Evolutionary conservation across 1,284 basidiomycete species (phyloP).

Genomic region (Neotropicomus parvogracilis): DNA sequence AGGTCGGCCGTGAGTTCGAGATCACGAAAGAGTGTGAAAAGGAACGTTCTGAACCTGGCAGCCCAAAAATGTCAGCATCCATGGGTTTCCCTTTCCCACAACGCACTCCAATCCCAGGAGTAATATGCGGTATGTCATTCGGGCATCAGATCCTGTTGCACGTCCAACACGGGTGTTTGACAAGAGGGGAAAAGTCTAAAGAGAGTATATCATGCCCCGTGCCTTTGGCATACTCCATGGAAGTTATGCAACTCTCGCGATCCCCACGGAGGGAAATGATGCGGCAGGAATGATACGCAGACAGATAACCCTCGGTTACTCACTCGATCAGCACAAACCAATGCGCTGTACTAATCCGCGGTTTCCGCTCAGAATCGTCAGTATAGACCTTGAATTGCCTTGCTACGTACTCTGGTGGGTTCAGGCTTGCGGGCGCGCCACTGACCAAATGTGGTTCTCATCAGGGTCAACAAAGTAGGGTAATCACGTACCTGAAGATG

Average conservation of each 20-base stretch:
- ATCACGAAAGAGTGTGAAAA: slow-evolving; percentile 55
- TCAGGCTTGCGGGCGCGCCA: slow-evolving; percentile 47
- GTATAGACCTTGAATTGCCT: slow-evolving; percentile 57
- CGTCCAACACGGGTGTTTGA: not conserved
- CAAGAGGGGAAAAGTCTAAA: slow-evolving; percentile 19
- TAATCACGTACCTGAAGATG: slow-evolving; percentile 49
- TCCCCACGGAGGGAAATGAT: slow-evolving; percentile 5
- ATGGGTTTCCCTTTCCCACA: slow-evolving; percentile 2
- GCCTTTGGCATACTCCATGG: slow-evolving; percentile 6
- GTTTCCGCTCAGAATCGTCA: slow-evolving; percentile 64
- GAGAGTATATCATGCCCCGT: slow-evolving; percentile 17
- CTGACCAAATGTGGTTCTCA: slow-evolving; percentile 17
- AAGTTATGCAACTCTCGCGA: slow-evolving; percentile 1
- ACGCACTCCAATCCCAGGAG: not conserved
- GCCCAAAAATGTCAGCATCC: slow-evolving; percentile 21
- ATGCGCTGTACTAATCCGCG: slow-evolving; percentile 71
- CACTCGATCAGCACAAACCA: slow-evolving; percentile 69
- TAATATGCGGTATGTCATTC: slow-evolving; percentile 1
- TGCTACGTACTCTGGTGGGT: slow-evolving; percentile 38
- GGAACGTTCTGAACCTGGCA: slow-evolving; percentile 57
- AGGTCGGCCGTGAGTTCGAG: slow-evolving; percentile 52
- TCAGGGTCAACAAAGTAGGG: slow-evolving; percentile 20
- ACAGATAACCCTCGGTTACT: slow-evolving; percentile 30
- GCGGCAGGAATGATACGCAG: not conserved
- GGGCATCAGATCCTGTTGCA: not conserved